Conservation (phyloP, 768 basidiomycete genomes). For the Trametes cingulata region DNA sequence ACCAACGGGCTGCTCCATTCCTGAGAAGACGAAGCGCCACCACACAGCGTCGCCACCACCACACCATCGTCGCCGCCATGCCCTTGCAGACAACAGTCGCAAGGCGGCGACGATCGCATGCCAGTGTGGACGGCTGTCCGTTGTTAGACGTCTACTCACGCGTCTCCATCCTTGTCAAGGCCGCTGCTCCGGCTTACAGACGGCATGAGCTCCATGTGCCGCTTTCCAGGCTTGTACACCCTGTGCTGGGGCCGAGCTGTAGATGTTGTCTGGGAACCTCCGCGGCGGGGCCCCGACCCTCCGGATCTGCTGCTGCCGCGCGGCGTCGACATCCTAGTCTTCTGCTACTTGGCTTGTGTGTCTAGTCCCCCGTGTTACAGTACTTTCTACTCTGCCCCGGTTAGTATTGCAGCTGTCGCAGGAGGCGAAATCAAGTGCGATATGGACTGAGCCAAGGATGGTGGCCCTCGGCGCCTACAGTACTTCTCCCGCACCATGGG, state of each 20-base stretch:
- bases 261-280: background rate
- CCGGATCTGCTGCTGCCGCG: background rate
- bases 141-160: slow-evolving; percentile 46
- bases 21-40: background rate
- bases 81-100: background rate
- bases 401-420: no score
- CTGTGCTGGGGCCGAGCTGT: slow-evolving; percentile 9
- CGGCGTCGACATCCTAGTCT: no score
- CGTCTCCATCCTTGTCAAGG: slow-evolving; percentile 70
- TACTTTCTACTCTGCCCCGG: no score
- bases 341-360: no score
- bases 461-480: no score
- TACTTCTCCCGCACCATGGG: no score
- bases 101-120: background rate
- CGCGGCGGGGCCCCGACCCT: background rate
- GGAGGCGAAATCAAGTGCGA: no score
- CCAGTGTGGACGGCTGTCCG: background rate
- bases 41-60: background rate
- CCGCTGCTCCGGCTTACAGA: slow-evolving; percentile 80
- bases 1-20: background rate
- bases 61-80: background rate
- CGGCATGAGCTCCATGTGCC: slow-evolving; percentile 64
- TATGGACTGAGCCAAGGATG: no score
- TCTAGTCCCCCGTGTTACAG: no score
- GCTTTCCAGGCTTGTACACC: slow-evolving; percentile 26